Evolutionary conservation across 2,329 filamentous ascomycete species (phyloP), one percentile per base, ranked within the genome.

Genomic region (Huntiella bhutanensis): DNA sequence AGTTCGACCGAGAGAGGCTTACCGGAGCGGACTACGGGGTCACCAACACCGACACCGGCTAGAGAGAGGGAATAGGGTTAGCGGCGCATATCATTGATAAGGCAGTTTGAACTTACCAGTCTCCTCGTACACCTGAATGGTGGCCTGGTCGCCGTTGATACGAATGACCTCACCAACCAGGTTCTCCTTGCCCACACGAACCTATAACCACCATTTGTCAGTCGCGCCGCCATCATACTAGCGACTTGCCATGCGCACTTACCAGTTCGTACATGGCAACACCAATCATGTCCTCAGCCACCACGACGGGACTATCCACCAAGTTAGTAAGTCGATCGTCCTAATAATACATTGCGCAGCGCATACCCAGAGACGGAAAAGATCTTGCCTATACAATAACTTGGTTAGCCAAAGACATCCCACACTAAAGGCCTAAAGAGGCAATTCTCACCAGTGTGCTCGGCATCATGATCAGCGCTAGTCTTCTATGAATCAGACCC

Each of bases 201-300:
- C 87, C 83, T 88, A 57, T 33, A 5, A 19, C 19, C 11, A 35
- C 10, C 32, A 32, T 50, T 43, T 47, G 46, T 32, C 33, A 37
- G 13, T 33, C 45, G 17, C 12, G 41, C 28, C 36, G 37, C 36
- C 39, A 49, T 43, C 42, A 33, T n/a, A 43, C 33, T 10, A 16
- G 11, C n/a, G 40, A 22, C 16, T 19, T 8, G 33, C 17, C 33
- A 28, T 37, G n/a, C 8, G 10, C 13, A 63, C 77, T 56, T 71
- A 86, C 86, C 69, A 98, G 73, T 69, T 98, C 91, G 77, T 96
- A 95, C 91, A 98, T 98, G 64, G 91, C 87, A 73, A 91, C 91
- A 64, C 91, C 91, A 60, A 88, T 85, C 87, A 98, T 94, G 66
- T 95, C 80, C 70, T 96, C 88, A 61, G 88, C 91, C 56, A 98